Evolutionary conservation across 2,329 filamentous ascomycete genomes (phyloP), one percentile per base, ranked within the genome.

Genomic region (Aspergillus thermomutatus): DNA sequence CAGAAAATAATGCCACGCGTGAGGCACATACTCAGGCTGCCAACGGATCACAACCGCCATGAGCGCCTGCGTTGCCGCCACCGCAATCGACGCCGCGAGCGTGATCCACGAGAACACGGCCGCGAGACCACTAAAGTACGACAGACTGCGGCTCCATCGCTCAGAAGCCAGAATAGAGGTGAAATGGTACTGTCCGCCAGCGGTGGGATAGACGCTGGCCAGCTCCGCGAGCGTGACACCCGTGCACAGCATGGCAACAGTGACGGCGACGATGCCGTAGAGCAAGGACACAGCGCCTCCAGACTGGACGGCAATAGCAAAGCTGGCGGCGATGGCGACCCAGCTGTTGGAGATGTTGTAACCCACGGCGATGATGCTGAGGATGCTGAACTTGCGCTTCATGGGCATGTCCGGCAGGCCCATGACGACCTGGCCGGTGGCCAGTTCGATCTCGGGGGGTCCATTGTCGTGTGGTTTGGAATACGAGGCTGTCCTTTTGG

Each of bases 141-240:
- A 66, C 26, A 68, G 52, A 8, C 55, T 41, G 6, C 65, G 64
- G 34, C 62, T 66, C 61, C 60, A 68, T 26, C 60, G 64, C 10
- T 55, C 58, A 17, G 66, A 62, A 0, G 66, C 64, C 41, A 71
- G 55, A 40, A 68, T 66, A 14, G 64, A 68, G 0, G 67, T 66
- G 58, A 67, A 70, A 50, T 69, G 65, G 41, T 69, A 70, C 52
- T 69, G 67, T 2, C 66, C 68, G 2, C 68, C 68, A 3, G 68
- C 68, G 4, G 66, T 69, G 28, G 68, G 68, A 46, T 67, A 67
- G 28, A 69, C 64, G 51, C 63, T 65, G 9, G 68, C 63, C 49
- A 71, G 56, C 54, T 71, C 68, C 10, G 68, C 65, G 51, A 71
- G 53, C 1, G 67, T 66, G 21, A 64, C n/a, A 0, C 60, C 62